A percentile compares a stretch with the other conserved stretches of the same genome.
Evolutionary conservation across 179 eudicot species (phyloP).

Genomic region (Beta macrorhiza): DNA sequence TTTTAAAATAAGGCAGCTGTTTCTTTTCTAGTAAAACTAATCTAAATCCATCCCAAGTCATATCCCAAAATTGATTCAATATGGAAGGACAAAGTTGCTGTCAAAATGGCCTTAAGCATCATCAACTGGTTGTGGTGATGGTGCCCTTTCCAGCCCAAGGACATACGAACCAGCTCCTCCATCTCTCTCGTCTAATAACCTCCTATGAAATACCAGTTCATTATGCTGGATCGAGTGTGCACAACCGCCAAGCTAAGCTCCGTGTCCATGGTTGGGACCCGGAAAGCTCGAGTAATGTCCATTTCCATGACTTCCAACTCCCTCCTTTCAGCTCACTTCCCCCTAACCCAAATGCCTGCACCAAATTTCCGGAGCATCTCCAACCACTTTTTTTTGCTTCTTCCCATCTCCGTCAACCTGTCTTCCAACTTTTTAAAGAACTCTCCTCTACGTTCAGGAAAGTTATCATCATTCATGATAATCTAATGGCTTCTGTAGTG

Average conservation of each 20-base stretch:
- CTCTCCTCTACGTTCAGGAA: conserved; percentile 30
- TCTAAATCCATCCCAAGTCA: background rate
- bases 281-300: conserved; percentile 22
- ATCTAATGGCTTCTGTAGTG: conserved; percentile 49
- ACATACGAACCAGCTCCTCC: conserved; percentile 71
- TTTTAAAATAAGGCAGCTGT: background rate
- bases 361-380: conserved; percentile 51
- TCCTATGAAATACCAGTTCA: conserved; percentile 45
- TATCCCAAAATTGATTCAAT: background rate
- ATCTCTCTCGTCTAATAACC: conserved; percentile 55
- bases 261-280: conserved; percentile 39
- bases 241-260: conserved; percentile 47
- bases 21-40: background rate
- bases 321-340: conserved; percentile 27
- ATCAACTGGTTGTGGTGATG: conserved; percentile 43
- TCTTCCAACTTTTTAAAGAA: conserved; percentile 26
- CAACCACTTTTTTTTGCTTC: conserved; percentile 43
- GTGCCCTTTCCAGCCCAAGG: conserved; percentile 62
- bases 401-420: conserved; percentile 42
- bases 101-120: background rate
- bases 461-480: conserved; percentile 50
- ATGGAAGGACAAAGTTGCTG: conserved; percentile 10
- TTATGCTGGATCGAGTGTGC: conserved; percentile 38
- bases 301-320: conserved; percentile 48
- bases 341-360: conserved; percentile 31